Conservation (phyloP, 768 basidiomycete species). For the Pleurotus djamor region DNA sequence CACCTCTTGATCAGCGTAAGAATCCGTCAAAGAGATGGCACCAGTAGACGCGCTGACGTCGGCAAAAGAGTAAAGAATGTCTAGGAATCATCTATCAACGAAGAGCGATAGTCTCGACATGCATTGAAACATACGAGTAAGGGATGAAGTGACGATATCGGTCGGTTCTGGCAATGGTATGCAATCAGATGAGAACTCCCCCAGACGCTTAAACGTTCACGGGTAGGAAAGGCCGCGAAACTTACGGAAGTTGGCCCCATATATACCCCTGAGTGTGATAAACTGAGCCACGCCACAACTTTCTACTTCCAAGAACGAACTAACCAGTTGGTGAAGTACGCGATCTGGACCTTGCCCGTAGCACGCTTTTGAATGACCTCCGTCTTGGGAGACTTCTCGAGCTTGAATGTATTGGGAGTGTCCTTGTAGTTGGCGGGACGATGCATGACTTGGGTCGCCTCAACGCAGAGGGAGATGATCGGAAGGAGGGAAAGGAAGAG, state of each 20-base stretch:
- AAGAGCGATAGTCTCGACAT: neutral
- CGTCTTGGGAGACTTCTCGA: constrained; percentile 31
- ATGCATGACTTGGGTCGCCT: constrained; percentile 52
- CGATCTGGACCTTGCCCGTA: constrained; percentile 36
- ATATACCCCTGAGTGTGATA: constrained; percentile 41
- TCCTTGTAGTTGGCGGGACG: constrained; percentile 46
- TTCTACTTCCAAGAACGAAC: constrained; percentile 8
- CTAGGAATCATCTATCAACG: constrained; percentile 17
- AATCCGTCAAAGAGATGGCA: constrained; percentile 62
- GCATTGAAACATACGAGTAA: constrained; percentile 55
- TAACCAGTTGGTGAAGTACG: constrained; percentile 58
- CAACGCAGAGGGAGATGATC: constrained; percentile 13
- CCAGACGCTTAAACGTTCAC: too few relatives aligned
- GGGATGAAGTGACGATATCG: constrained; percentile 51
- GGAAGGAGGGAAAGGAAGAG: constrained; percentile 5
- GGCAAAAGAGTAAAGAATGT: constrained; percentile 78
- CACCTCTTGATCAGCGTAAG: constrained; percentile 73
- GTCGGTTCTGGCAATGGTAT: constrained; percentile 48
- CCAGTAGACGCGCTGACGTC: constrained; percentile 66
- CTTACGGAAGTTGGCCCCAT: constrained; percentile 62
- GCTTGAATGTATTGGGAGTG: constrained; percentile 28
- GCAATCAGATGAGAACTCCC: too few relatives aligned
- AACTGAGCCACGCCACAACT: neutral
- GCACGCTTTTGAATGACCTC: constrained; percentile 39
- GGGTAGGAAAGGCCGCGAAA: neutral